phyloP scores from a whole-genome alignment of 1,284 basidiomycete genomes.

The Ustilago bromivora region DNA sequence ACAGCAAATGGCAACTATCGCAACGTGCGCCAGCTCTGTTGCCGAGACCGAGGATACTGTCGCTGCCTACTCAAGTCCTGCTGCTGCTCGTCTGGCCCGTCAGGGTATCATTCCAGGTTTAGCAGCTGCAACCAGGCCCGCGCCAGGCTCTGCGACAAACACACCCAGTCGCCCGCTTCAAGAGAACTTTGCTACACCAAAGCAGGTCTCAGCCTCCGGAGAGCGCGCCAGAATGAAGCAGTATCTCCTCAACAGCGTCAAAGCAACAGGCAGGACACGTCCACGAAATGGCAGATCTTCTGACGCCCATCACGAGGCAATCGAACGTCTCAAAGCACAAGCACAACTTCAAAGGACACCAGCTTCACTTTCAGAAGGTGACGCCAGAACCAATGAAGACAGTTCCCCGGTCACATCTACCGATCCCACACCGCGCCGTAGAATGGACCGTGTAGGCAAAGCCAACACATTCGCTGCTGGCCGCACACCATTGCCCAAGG shows the following conservation, averaged over 20 bases:
- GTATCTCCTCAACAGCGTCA: constrained; percentile 56
- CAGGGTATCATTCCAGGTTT: constrained; percentile 20
- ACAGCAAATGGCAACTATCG: constrained; percentile 14
- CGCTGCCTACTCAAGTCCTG: constrained; percentile 50
- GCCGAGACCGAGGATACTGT: constrained; percentile 38
- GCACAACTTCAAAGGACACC: constrained; percentile 37
- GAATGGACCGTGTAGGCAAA: constrained; percentile 52
- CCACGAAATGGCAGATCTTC: constrained; percentile 30
- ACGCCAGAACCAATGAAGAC: constrained; percentile 17
- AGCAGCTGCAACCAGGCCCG: not conserved
- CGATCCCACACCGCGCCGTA: constrained; percentile 28
- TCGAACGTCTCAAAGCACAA: constrained; percentile 48
- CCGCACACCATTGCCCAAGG: constrained; percentile 47
- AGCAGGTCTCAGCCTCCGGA: constrained; percentile 18
- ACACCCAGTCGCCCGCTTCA: constrained; percentile 35
- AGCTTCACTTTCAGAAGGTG: constrained; percentile 29
- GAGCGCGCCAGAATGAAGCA: constrained; percentile 51
- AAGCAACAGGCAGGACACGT: constrained; percentile 32
- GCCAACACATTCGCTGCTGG: constrained; percentile 51
- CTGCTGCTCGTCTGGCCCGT: constrained; percentile 45
- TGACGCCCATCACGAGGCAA: constrained; percentile 35
- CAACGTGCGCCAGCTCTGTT: constrained; percentile 15
- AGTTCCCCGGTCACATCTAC: constrained; percentile 23
- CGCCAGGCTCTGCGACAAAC: constrained; percentile 18
- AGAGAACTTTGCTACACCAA: constrained; percentile 34